Evolutionary conservation across 2,329 filamentous ascomycete species (phyloP).

Genomic region (Penicillium sp.): DNA sequence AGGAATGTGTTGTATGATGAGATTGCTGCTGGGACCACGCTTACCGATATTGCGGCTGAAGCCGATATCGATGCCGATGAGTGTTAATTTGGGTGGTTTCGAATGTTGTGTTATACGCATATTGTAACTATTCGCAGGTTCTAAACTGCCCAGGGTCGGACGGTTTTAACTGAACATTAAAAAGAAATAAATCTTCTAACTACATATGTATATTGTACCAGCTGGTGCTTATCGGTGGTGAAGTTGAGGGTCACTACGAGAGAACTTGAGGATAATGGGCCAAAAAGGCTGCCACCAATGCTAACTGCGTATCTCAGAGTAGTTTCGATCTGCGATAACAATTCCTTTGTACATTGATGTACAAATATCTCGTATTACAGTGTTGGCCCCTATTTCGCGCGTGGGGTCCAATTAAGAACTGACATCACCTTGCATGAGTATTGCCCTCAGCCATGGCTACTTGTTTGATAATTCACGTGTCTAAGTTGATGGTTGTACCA

Average conservation of each 20-base stretch:
- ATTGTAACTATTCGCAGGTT: background rate
- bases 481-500: background rate
- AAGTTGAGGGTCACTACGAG: background rate
- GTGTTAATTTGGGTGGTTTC: background rate
- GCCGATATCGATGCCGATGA: conserved; percentile 25
- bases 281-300: background rate
- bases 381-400: background rate
- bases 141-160: background rate
- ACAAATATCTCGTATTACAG: background rate
- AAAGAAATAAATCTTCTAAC: background rate
- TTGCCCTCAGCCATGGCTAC: no score
- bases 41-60: conserved; percentile 33
- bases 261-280: background rate
- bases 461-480: no score
- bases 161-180: background rate
- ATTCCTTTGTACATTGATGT: background rate
- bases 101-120: background rate
- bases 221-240: background rate
- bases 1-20: conserved; percentile 53
- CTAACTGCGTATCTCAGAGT: background rate
- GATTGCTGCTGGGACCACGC: conserved; percentile 45
- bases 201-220: background rate
- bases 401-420: background rate
- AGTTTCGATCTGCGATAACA: background rate
- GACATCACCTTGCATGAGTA: background rate